Evolutionary conservation across 805 yeast species (phyloP).

Genomic region (Blastobotrys mokoenaii): DNA sequence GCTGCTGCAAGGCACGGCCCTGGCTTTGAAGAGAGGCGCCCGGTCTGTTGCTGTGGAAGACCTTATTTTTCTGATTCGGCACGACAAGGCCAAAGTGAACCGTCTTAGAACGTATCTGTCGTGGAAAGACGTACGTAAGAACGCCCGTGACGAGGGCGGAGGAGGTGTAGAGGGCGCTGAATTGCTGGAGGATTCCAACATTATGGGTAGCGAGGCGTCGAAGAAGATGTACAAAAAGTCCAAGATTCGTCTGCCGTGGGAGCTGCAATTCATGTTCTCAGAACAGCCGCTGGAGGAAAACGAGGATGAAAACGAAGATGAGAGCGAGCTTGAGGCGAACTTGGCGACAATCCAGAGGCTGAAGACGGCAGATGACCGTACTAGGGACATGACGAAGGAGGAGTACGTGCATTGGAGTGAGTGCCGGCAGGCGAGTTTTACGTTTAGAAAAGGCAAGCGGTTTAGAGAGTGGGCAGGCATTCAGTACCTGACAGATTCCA

Average conservation of each 20-base stretch:
- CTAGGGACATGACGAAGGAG: slow-evolving; percentile 87
- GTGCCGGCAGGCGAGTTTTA: slow-evolving; percentile 94
- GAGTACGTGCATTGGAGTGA: slow-evolving; percentile 99
- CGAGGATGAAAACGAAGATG: slow-evolving; percentile 60
- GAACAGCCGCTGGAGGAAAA: slow-evolving; percentile 78
- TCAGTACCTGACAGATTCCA: slow-evolving; percentile 70
- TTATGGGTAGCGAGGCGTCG: slow-evolving; percentile 26
- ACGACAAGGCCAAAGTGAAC: slow-evolving; percentile 89
- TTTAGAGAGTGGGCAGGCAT: slow-evolving; percentile 96
- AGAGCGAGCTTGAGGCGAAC: slow-evolving; percentile 84
- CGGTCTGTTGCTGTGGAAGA: slow-evolving; percentile 86
- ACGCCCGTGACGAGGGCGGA: slow-evolving; percentile 57
- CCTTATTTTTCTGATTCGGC: slow-evolving; percentile 83
- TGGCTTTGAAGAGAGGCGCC: slow-evolving; percentile 74
- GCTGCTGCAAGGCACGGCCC: slow-evolving; percentile 62
- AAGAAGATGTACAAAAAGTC: slow-evolving; percentile 59
- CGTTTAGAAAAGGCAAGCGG: slow-evolving; percentile 87
- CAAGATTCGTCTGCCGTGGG: slow-evolving; percentile 89
- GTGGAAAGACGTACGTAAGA: slow-evolving; percentile 94
- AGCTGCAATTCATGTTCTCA: slow-evolving; percentile 82
- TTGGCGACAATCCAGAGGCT: slow-evolving; percentile 80
- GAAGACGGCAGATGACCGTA: slow-evolving; percentile 89
- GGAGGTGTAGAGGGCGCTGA: slow-evolving; percentile 51
- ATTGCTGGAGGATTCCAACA: slow-evolving; percentile 40
- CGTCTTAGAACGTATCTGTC: slow-evolving; percentile 82